Conservation (phyloP, 768 basidiomycete genomes). For the Tulasnella sp. region DNA sequence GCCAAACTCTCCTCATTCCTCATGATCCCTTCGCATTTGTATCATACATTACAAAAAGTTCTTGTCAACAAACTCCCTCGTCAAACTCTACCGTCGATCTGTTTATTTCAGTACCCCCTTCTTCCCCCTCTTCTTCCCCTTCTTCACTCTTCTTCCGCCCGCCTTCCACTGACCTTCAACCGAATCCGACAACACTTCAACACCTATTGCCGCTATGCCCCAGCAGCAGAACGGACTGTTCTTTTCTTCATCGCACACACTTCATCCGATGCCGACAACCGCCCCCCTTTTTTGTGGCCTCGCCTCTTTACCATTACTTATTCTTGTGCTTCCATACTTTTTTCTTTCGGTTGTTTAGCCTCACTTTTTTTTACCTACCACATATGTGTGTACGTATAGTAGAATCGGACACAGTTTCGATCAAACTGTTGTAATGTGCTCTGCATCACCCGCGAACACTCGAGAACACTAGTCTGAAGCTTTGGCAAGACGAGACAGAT, state of each 20-base stretch:
- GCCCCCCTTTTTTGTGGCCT: neutral
- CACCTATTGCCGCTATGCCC: neutral
- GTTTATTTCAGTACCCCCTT: conserved; percentile 7
- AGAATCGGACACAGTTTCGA: too few relatives aligned
- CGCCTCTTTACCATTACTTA: neutral
- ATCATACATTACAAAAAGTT: conserved; percentile 7
- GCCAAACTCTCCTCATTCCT: neutral
- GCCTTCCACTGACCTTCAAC: neutral
- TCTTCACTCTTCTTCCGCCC: neutral
- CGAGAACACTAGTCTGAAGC: too few relatives aligned
- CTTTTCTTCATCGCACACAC: neutral
- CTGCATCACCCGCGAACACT: too few relatives aligned
- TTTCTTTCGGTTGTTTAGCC: neutral
- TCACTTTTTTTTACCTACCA: too few relatives aligned
- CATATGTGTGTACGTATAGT: too few relatives aligned
- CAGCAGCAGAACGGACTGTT: conserved; percentile 7
- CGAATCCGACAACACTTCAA: neutral
- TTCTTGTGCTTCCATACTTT: neutral
- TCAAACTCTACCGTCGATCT: neutral
- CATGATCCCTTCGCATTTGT: conserved; percentile 11
- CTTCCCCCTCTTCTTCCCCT: neutral
- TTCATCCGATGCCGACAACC: neutral
- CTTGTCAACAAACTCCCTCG: conserved; percentile 2
- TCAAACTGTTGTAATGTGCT: too few relatives aligned
- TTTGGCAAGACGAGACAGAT: neutral